Conservation (phyloP, 495 filamentous ascomycete genomes). For the Penicillium malachiteum region DNA sequence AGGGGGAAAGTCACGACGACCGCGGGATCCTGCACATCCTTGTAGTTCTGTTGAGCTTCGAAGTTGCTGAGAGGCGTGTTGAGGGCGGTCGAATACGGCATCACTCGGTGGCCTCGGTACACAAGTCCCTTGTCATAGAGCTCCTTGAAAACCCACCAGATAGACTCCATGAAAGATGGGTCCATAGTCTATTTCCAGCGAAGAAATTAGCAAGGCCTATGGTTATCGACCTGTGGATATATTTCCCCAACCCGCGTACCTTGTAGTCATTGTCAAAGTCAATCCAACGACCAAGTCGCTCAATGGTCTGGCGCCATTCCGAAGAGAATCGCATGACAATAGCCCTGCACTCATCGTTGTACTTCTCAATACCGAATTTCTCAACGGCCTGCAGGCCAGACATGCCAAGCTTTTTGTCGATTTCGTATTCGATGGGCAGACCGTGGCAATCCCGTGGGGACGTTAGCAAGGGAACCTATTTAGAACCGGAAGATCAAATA, state of each 20-base stretch:
- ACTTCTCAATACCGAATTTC: conserved; percentile 82
- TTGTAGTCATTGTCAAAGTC: conserved; percentile 99
- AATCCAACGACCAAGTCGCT: conserved; percentile 92
- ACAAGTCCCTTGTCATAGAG: conserved; percentile 85
- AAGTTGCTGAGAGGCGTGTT: conserved; percentile 91
- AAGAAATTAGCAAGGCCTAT: not conserved
- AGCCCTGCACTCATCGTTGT: conserved; percentile 88
- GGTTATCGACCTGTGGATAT: not conserved
- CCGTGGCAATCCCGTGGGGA: conserved; percentile 79
- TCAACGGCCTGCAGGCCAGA: conserved; percentile 85
- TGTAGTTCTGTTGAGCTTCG: conserved; percentile 91
- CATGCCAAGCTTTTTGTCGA: conserved; percentile 94
- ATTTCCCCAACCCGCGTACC: conserved; percentile 36
- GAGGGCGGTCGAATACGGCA: conserved; percentile 92
- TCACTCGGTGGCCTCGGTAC: conserved; percentile 85
- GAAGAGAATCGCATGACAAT: conserved; percentile 92
- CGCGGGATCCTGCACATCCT: conserved; percentile 91
- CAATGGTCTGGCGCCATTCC: conserved; percentile 90
- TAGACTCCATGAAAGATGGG: conserved; percentile 88
- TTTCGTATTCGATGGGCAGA: conserved; percentile 94
- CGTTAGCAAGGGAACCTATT: not conserved
- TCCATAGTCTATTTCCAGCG: conserved; percentile 72
- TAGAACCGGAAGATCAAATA: not conserved
- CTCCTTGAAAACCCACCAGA: conserved; percentile 97
- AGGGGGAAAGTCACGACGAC: conserved; percentile 87